A percentile compares a stretch with the other conserved stretches of the same genome.
These are phyloP conservation scores for Candida andamanensis DNA, from an alignment of 805 yeast genomes.

Conservation along the genomic window DNA sequence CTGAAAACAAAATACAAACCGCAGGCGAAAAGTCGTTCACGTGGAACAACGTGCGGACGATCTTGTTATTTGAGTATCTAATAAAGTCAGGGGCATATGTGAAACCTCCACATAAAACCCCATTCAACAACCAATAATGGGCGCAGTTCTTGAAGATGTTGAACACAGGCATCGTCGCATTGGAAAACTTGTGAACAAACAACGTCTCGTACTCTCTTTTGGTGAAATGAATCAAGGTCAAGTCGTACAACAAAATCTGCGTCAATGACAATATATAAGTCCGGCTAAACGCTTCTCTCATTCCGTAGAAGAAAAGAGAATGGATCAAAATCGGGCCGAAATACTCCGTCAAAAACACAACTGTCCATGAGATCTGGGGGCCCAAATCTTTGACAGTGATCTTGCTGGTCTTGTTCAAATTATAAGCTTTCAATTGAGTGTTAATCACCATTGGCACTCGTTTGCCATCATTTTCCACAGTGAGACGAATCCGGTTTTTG, in stretches of 20 bases:
- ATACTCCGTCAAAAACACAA: conserved; percentile 86
- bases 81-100: conserved; percentile 30
- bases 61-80: conserved; percentile 8
- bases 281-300: conserved; percentile 9
- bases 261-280: conserved; percentile 41
- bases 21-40: conserved; percentile 36
- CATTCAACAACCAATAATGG: conserved; percentile 93
- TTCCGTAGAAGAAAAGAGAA: conserved; percentile 53
- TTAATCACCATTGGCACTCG: conserved; percentile 42
- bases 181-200: conserved; percentile 78
- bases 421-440: conserved; percentile 43
- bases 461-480: conserved; percentile 18
- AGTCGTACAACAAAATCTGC: conserved; percentile 48
- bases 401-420: conserved; percentile 29
- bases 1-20: conserved; percentile 30
- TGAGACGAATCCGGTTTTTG: conserved; percentile 22
- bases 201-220: conserved; percentile 89
- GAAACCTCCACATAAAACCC: conserved; percentile 50
- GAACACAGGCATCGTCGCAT: conserved; percentile 87
- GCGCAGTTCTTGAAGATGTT: conserved; percentile 83
- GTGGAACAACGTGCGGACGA: conserved; percentile 35
- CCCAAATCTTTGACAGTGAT: conserved; percentile 84
- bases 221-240: conserved; percentile 69
- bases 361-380: conserved; percentile 86
- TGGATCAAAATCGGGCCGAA: conserved; percentile 85